Conservation (phyloP, 768 basidiomycete genomes). For the Trametes elegans region DNA sequence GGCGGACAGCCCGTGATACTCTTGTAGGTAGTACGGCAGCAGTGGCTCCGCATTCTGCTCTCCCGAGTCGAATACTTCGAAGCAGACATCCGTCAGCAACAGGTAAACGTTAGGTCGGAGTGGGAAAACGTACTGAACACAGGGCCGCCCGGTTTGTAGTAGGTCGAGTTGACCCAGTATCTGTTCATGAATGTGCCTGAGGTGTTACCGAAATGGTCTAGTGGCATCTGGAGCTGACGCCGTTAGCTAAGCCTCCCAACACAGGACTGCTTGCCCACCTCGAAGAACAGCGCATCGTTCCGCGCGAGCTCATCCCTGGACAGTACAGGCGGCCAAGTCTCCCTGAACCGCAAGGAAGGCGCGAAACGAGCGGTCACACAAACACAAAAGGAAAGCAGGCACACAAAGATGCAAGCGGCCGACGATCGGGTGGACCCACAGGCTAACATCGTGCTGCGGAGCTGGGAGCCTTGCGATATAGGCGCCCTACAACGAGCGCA, state of each 20-base stretch:
- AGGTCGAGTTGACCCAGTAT: constrained; percentile 49
- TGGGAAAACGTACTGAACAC: constrained; percentile 41
- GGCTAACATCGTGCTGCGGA: too few relatives aligned
- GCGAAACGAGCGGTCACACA: neutral
- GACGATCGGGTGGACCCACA: too few relatives aligned
- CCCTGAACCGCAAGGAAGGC: neutral
- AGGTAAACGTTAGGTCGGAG: neutral
- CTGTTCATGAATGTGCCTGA: constrained; percentile 41
- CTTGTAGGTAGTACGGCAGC: constrained; percentile 48
- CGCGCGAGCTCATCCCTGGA: neutral
- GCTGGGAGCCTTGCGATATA: too few relatives aligned
- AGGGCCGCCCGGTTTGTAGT: constrained; percentile 46
- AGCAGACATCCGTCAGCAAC: neutral
- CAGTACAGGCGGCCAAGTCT: constrained; percentile 8
- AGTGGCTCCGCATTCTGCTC: constrained; percentile 49
- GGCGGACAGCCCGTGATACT: constrained; percentile 48
- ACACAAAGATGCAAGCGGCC: too few relatives aligned
- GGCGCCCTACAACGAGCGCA: too few relatives aligned
- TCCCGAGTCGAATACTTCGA: constrained; percentile 50
- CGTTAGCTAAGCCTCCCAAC: neutral
- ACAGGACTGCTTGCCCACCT: constrained; percentile 8
- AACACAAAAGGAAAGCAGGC: neutral
- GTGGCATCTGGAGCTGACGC: constrained; percentile 35
- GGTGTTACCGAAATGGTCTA: constrained; percentile 44
- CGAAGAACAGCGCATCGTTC: constrained; percentile 21